These are phyloP conservation scores for Metschnikowia reukaufii DNA, from an alignment of 805 yeast species.

Conservation along the genomic window DNA sequence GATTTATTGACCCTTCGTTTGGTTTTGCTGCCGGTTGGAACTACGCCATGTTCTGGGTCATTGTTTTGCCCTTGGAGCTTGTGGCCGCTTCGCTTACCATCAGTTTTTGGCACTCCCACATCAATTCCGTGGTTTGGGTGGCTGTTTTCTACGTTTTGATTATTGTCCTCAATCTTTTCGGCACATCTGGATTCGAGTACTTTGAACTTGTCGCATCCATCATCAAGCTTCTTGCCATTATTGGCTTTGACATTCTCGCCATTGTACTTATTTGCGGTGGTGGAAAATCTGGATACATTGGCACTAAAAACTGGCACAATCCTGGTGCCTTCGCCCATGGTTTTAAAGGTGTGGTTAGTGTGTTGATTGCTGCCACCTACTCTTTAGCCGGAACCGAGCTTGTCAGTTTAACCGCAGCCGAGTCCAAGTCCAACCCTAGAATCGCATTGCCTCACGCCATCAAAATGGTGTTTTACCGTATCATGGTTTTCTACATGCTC, in stretches of 20 bases:
- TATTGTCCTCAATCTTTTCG: slow-evolving; percentile 33
- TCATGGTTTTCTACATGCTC: slow-evolving; percentile 39
- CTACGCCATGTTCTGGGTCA: slow-evolving; percentile 45
- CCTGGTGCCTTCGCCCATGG: slow-evolving; percentile 39
- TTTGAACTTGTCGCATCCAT: slow-evolving; percentile 37
- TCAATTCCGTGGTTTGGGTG: slow-evolving; percentile 44
- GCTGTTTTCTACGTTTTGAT: slow-evolving; percentile 40
- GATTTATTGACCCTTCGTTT: slow-evolving; percentile 45
- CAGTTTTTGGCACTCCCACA: slow-evolving; percentile 38
- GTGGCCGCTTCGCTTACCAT: slow-evolving; percentile 44
- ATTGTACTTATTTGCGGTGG: slow-evolving; percentile 41
- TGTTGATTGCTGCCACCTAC: slow-evolving; percentile 41
- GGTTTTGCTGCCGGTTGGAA: slow-evolving; percentile 49
- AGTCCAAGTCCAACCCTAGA: slow-evolving; percentile 37
- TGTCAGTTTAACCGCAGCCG: slow-evolving; percentile 41
- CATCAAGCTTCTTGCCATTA: slow-evolving; percentile 38
- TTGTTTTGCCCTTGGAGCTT: slow-evolving; percentile 43
- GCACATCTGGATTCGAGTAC: slow-evolving; percentile 39
- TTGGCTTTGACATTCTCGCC: slow-evolving; percentile 43
- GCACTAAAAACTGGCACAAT: slow-evolving; percentile 37
- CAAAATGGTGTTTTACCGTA: slow-evolving; percentile 45
- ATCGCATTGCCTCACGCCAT: slow-evolving; percentile 42
- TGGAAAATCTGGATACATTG: slow-evolving; percentile 39
- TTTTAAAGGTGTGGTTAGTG: slow-evolving; percentile 39
- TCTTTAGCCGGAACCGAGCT: slow-evolving; percentile 46